Evolutionary conservation across 805 yeast species (phyloP).

Genomic region (Candida qinlingensis): DNA sequence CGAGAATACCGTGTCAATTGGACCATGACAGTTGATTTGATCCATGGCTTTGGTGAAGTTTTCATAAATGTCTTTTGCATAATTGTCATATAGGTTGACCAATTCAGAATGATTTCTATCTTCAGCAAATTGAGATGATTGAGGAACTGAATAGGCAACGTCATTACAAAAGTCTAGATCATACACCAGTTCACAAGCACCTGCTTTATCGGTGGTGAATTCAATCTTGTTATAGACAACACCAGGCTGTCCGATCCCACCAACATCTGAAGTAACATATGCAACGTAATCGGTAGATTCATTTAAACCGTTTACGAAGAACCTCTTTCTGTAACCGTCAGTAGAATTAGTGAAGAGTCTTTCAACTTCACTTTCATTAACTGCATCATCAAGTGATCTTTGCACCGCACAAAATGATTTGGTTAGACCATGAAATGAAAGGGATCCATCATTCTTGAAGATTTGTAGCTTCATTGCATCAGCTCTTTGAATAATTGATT

Average conservation of each 20-base stretch:
- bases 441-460: slow-evolving; percentile 36
- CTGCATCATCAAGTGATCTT: slow-evolving; percentile 21
- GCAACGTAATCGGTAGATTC: slow-evolving; percentile 59
- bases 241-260: slow-evolving; percentile 48
- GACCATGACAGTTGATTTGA: slow-evolving; percentile 69
- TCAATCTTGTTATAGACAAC: slow-evolving; percentile 49
- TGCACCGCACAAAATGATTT: slow-evolving; percentile 70
- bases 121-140: slow-evolving; percentile 29
- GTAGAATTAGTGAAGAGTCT: slow-evolving; percentile 32
- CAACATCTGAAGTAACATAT: slow-evolving; percentile 49
- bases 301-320: slow-evolving; percentile 57
- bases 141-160: slow-evolving; percentile 88
- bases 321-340: slow-evolving; percentile 51
- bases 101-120: slow-evolving; percentile 30
- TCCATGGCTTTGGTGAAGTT: slow-evolving; percentile 76
- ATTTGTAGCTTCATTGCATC: slow-evolving; percentile 37
- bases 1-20: slow-evolving; percentile 61
- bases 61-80: slow-evolving; percentile 48
- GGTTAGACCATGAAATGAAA: slow-evolving; percentile 35
- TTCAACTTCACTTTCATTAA: slow-evolving; percentile 27
- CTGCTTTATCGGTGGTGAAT: slow-evolving; percentile 49
- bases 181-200: slow-evolving; percentile 68
- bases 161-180: slow-evolving; percentile 70
- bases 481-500: slow-evolving; percentile 4
- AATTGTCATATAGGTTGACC: slow-evolving; percentile 51